Conservation (phyloP, 495 filamentous ascomycete genomes). For the Opeltia flavorubescens region DNA sequence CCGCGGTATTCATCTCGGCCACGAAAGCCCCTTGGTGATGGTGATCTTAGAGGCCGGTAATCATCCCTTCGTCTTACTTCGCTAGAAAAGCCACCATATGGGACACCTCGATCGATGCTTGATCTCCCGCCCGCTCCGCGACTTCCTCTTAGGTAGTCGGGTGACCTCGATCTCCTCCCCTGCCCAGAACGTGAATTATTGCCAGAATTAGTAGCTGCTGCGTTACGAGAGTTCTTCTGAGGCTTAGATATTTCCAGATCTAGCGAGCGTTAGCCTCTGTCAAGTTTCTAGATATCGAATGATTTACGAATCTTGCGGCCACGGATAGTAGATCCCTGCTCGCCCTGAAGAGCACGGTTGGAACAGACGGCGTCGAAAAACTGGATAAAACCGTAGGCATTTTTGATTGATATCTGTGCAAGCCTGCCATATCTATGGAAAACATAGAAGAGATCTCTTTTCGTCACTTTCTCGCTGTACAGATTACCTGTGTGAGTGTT, state of each 20-base stretch:
- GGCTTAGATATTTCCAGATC: slow-evolving; percentile 90
- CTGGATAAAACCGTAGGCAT: slow-evolving; percentile 94
- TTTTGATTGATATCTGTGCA: slow-evolving; percentile 92
- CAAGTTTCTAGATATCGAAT: slow-evolving; percentile 1
- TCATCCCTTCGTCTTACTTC: slow-evolving; percentile 44
- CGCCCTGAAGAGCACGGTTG: slow-evolving; percentile 51
- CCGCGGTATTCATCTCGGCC: slow-evolving; percentile 56
- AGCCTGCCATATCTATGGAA: slow-evolving; percentile 78
- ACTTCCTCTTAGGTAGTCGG: slow-evolving; percentile 45
- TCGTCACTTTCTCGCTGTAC: slow-evolving; percentile 82
- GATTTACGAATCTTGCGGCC: slow-evolving; percentile 86
- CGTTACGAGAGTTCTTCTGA: slow-evolving; percentile 60
- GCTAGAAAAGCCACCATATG: slow-evolving; percentile 36
- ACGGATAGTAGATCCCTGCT: slow-evolving; percentile 65
- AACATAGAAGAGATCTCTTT: slow-evolving; percentile 80
- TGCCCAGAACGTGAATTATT: slow-evolving; percentile 22
- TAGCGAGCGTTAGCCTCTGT: slow-evolving; percentile 21
- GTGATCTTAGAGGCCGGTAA: slow-evolving; percentile 48
- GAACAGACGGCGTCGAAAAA: slow-evolving; percentile 68
- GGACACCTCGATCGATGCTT: slow-evolving; percentile 27
- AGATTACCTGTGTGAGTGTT: slow-evolving; percentile 56
- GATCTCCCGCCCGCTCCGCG: slow-evolving; percentile 22
- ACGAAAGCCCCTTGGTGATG: slow-evolving; percentile 44
- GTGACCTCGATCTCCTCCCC: slow-evolving; percentile 53
- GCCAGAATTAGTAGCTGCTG: slow-evolving; percentile 27